Percentiles rank a stretch among this genome's conserved stretches.
These are phyloP conservation scores for Pisolithus sp. DNA, from an alignment of 768 basidiomycete species.

Conservation along the genomic window DNA sequence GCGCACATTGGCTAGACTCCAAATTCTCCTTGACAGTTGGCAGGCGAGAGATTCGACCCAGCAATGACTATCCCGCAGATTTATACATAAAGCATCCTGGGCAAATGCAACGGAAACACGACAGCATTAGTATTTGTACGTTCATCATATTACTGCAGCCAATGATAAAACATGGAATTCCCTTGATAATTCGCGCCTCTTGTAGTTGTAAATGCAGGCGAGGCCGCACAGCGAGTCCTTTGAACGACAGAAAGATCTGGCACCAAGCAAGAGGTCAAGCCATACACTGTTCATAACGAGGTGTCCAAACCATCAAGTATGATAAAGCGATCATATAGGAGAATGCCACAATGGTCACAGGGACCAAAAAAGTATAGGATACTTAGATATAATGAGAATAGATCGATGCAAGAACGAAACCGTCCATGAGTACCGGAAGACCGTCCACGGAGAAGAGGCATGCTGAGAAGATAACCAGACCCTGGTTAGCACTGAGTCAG, in stretches of 20 bases:
- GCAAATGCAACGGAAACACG: not conserved
- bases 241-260: no score
- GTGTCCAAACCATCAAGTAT: not conserved
- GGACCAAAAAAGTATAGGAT: not conserved
- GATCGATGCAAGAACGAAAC: not conserved
- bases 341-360: not conserved
- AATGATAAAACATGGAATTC: no score
- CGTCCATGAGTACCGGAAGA: not conserved
- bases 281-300: not conserved
- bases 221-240: no score
- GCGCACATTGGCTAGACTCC: constrained; percentile 65
- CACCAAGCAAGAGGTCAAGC: not conserved
- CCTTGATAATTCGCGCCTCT: no score
- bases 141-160: no score
- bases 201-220: no score
- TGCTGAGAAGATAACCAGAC: constrained; percentile 1
- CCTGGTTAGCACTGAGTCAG: constrained; percentile 48
- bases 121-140: no score
- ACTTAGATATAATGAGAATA: not conserved
- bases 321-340: not conserved
- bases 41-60: constrained; percentile 8
- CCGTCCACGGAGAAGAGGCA: not conserved
- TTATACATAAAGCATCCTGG: no score
- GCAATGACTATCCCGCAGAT: constrained; percentile 8
- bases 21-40: constrained; percentile 32